These are phyloP conservation scores for Cantharellus cinnabarinus DNA, from an alignment of 768 basidiomycete genomes.

Conservation along the genomic window DNA sequence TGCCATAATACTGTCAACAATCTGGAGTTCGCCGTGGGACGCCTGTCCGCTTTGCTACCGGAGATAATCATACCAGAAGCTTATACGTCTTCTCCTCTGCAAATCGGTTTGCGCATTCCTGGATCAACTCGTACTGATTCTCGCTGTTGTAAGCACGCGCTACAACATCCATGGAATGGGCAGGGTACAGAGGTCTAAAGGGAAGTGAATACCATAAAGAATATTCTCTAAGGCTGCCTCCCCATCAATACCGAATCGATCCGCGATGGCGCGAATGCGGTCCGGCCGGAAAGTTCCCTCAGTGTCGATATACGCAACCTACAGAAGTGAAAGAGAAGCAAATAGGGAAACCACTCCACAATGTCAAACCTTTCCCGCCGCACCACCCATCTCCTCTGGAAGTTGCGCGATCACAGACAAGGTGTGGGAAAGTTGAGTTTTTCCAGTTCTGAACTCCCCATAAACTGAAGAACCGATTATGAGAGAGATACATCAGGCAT, in stretches of 20 bases:
- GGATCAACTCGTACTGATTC: constrained; percentile 87
- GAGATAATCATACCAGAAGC: constrained; percentile 28
- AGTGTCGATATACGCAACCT: constrained; percentile 87
- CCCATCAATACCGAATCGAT: constrained; percentile 83
- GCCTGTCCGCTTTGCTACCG: constrained; percentile 6
- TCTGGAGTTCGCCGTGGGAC: constrained; percentile 27
- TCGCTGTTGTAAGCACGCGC: constrained; percentile 84
- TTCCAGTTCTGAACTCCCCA: constrained; percentile 90
- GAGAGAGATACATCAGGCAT: neutral
- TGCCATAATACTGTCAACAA: constrained; percentile 94
- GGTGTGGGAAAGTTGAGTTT: constrained; percentile 90
- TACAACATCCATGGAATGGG: constrained; percentile 13
- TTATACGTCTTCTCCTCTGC: constrained; percentile 74
- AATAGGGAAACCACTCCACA: neutral
- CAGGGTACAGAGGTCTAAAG: neutral
- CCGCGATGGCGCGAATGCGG: constrained; percentile 75
- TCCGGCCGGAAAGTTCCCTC: constrained; percentile 93
- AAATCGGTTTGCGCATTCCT: constrained; percentile 70
- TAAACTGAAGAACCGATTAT: constrained; percentile 35
- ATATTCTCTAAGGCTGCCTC: constrained; percentile 76
- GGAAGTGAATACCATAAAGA: constrained; percentile 41
- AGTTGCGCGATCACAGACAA: constrained; percentile 83
- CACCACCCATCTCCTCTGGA: constrained; percentile 77
- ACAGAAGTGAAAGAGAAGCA: neutral
- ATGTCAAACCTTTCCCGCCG: constrained; percentile 54